Conservation (phyloP, 805 yeast genomes). For the Wickerhamomyces chambardii region DNA sequence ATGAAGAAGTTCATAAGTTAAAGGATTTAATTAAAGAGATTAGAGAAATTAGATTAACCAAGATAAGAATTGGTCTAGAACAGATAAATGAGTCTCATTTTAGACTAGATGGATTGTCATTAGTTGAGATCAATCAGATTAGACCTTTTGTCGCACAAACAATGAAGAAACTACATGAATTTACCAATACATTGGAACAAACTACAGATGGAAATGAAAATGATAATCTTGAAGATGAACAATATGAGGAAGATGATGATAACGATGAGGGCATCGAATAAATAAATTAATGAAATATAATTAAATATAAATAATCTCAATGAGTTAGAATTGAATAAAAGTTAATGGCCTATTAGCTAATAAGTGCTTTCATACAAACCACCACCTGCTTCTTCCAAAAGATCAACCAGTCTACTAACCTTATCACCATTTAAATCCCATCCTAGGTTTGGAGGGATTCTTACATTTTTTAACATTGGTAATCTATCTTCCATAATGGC, state of each 20-base stretch:
- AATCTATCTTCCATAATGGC: constrained; percentile 75
- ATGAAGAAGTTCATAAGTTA: constrained; percentile 62
- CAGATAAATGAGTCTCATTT: constrained; percentile 78
- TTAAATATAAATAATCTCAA: no score
- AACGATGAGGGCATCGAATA: no score
- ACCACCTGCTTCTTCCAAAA: constrained; percentile 68
- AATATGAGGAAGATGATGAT: no score
- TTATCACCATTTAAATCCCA: constrained; percentile 69
- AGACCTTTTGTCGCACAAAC: constrained; percentile 74
- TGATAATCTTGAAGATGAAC: no score
- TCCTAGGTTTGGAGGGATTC: constrained; percentile 71
- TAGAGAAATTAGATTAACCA: constrained; percentile 72
- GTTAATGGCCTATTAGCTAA: no score
- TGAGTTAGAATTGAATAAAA: no score
- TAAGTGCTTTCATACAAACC: constrained; percentile 52
- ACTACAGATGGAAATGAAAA: no score
- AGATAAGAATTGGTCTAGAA: constrained; percentile 71
- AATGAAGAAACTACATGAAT: constrained; percentile 66
- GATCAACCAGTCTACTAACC: constrained; percentile 54
- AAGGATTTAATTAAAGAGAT: constrained; percentile 72
- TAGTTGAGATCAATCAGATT: constrained; percentile 81
- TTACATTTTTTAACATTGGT: constrained; percentile 54
- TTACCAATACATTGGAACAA: no score
- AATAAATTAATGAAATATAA: no score
- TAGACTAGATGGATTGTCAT: constrained; percentile 72